A percentile compares a stretch with the other conserved stretches of the same genome.
phyloP scores from a whole-genome alignment of 179 eudicot genomes.

The Gypsophila paniculata region DNA sequence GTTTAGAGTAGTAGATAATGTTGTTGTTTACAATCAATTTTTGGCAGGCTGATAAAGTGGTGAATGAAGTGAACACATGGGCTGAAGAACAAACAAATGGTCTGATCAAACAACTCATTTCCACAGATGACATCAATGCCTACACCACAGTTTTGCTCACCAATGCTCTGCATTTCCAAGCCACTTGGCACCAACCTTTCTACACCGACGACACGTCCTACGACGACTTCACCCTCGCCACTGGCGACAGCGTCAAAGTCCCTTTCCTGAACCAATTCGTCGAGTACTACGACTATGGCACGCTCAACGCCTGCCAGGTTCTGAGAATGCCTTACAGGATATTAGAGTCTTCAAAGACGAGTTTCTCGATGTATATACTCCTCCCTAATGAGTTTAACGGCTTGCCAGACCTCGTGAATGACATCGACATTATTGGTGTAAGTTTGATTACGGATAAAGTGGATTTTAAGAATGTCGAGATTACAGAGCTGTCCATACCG shows the following conservation, averaged over 20 bases:
- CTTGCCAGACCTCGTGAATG: not conserved
- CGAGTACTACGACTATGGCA: not conserved
- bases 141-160: conserved; percentile 3
- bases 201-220: not conserved
- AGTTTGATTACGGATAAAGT: not conserved
- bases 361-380: conserved; percentile 14
- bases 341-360: not conserved
- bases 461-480: not conserved
- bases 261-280: not conserved
- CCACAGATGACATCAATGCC: not conserved
- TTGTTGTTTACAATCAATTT: no score
- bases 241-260: conserved; percentile 3
- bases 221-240: not conserved
- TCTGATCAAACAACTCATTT: not conserved
- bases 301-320: not conserved
- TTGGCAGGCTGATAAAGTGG: conserved; percentile 8
- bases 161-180: conserved; percentile 15
- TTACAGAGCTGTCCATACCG: not conserved
- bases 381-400: conserved; percentile 5
- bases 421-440: not conserved
- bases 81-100: not conserved
- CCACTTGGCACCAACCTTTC: not conserved
- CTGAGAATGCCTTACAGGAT: not conserved
- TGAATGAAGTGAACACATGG: conserved; percentile 10
- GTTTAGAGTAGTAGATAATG: no score